Base-by-base conservation (phyloP, 495 filamentous ascomycete genomes). In the Hypoxylon fuscum region DNA sequence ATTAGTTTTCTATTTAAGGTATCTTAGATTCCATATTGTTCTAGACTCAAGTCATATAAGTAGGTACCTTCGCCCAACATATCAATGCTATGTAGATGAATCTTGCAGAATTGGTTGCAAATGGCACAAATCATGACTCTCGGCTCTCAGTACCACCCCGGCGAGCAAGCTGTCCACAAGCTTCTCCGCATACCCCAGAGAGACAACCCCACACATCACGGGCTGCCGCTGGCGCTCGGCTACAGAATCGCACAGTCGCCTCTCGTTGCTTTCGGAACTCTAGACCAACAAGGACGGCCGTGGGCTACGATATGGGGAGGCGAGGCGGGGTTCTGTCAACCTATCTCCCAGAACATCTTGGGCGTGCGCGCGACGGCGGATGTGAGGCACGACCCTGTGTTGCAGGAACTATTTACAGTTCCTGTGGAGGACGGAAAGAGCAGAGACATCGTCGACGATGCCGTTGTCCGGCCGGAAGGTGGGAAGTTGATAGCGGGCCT, bases 301-400 rank as follows among this genome's bases (percentile, higher is more conserved):
- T 93, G 90, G 90, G 88, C 87, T 29, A 87, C 87, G 0, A 41
- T 93, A 5, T 89, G 87, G 84, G 90, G 88, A 44, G 90, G 90
- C 29, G 83, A 90, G 68, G 60, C 76, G 4, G 88, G 88, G 8
- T 90, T 93, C 65, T 81, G 84, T 0, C 72, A 74, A 21, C 81
- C 87, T 0, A 73, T 90, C 0, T 83, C 82, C 12, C 71, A 77
- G 37, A 79, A 75, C 5, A 77, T 88, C 2, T 74, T 93, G 15
- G 88, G 85, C 2, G 73, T 91, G 12, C 76, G 79, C 43, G 83
- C 82, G 4, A 67, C 81, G 1, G 85, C 90, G 5, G 87, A 87
- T 66, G 72, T 73, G 12, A 68, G 53, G 29, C 76, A 82, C 64
- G 90, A 93, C 70, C 90, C 90, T 0, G 88, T 93, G 1, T 70